These are phyloP conservation scores for Dryadomyces quercivorus DNA, from an alignment of 2,329 filamentous ascomycete species.

Conservation along the genomic window DNA sequence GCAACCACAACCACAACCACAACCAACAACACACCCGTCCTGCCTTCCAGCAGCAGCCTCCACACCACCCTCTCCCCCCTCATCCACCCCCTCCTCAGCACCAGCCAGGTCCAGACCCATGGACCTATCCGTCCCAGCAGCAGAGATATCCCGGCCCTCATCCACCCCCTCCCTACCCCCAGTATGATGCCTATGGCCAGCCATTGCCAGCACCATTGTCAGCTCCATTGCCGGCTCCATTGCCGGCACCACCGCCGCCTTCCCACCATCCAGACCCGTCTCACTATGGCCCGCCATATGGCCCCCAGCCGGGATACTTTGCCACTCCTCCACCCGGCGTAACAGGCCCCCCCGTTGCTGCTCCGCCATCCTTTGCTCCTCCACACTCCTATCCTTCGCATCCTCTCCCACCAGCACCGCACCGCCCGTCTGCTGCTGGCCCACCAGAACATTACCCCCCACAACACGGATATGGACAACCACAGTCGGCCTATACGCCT, in stretches of 20 bases:
- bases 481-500: not conserved
- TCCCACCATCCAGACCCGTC: not conserved
- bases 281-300: slow-evolving; percentile 10
- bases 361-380: slow-evolving; percentile 11
- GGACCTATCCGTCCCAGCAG: slow-evolving; percentile 2
- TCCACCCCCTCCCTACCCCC: slow-evolving; percentile 7
- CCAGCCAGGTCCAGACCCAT: not conserved
- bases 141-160: slow-evolving; percentile 10
- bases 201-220: not conserved
- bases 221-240: too few relatives aligned
- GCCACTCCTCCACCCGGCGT: slow-evolving; percentile 10
- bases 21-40: not conserved
- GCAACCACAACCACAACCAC: not conserved
- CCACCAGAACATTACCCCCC: slow-evolving; percentile 1
- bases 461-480: not conserved
- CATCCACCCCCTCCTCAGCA: not conserved
- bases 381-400: slow-evolving; percentile 8
- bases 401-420: slow-evolving; percentile 1
- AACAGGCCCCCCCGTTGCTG: slow-evolving; percentile 12
- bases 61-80: not conserved
- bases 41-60: not conserved
- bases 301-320: slow-evolving; percentile 6
- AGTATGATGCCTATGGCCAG: slow-evolving; percentile 9
- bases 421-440: not conserved
- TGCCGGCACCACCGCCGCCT: not conserved